These are phyloP conservation scores for Arthromyces matolae DNA, from an alignment of 768 basidiomycete genomes.

Conservation along the genomic window DNA sequence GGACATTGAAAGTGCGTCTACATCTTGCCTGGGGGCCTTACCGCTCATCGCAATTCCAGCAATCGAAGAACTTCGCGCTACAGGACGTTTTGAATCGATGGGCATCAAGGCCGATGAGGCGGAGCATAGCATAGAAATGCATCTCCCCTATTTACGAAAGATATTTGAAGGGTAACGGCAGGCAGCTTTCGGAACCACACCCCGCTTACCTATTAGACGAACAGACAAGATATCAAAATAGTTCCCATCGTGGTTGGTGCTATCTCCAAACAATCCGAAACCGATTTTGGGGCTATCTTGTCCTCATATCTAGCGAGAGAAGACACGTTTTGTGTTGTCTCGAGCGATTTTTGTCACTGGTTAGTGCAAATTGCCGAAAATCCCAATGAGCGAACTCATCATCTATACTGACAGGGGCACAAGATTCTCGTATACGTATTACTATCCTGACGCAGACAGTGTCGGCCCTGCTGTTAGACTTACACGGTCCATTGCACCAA, in stretches of 20 bases:
- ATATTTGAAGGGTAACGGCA: slow-evolving; percentile 68
- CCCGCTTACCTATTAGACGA: not conserved
- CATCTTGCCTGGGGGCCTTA: not conserved
- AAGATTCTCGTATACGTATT: slow-evolving; percentile 84
- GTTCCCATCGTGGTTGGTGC: slow-evolving; percentile 91
- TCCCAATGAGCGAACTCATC: not conserved
- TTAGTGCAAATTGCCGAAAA: slow-evolving; percentile 27
- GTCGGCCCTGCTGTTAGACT: slow-evolving; percentile 46
- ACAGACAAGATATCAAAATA: slow-evolving; percentile 72
- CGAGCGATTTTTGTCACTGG: slow-evolving; percentile 99
- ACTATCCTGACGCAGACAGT: slow-evolving; percentile 64
- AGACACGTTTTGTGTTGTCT: slow-evolving; percentile 85
- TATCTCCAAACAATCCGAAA: slow-evolving; percentile 58
- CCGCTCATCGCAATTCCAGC: slow-evolving; percentile 39
- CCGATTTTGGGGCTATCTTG: slow-evolving; percentile 61
- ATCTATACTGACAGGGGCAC: slow-evolving; percentile 60
- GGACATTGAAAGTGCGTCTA: slow-evolving; percentile 68
- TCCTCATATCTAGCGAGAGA: slow-evolving; percentile 76
- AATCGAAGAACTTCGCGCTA: slow-evolving; percentile 58
- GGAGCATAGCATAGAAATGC: slow-evolving; percentile 98
- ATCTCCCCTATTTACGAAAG: slow-evolving; percentile 87
- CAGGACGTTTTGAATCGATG: slow-evolving; percentile 72
- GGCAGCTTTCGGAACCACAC: not conserved
- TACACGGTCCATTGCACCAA: slow-evolving; percentile 38
- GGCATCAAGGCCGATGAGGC: slow-evolving; percentile 71